Conservation (phyloP, 163 green algal genomes). For the Coccomyxa subellipsoidea region DNA sequence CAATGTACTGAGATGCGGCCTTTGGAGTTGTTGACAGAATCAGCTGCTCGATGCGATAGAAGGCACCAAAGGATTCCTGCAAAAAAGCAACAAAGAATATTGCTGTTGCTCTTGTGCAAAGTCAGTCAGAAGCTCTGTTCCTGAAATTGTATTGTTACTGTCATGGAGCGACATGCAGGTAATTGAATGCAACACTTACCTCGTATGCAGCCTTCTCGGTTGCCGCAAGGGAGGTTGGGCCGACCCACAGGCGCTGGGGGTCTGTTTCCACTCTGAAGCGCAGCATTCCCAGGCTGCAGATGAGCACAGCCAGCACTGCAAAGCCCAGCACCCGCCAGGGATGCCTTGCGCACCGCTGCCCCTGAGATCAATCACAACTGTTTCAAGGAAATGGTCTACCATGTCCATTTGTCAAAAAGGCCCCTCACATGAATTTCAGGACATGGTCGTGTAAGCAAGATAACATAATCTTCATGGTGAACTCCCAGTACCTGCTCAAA, state of each 20-base stretch:
- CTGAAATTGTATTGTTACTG: not conserved
- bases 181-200: slow-evolving; percentile 4
- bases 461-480: too few species aligned
- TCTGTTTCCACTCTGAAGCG: slow-evolving; percentile 70
- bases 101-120: too few species aligned
- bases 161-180: not conserved
- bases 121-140: too few species aligned
- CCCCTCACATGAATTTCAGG: too few species aligned
- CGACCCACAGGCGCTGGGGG: slow-evolving; percentile 81
- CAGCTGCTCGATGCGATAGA: slow-evolving; percentile 86
- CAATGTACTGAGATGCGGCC: slow-evolving; percentile 2
- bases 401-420: too few species aligned
- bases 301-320: slow-evolving; percentile 33
- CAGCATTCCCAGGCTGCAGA: slow-evolving; percentile 54
- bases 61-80: slow-evolving; percentile 77
- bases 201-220: slow-evolving; percentile 74
- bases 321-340: slow-evolving; percentile 33
- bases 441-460: too few species aligned
- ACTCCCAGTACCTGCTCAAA: slow-evolving; percentile 11
- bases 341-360: slow-evolving; percentile 18
- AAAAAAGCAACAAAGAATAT: not conserved
- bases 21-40: slow-evolving; percentile 70
- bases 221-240: slow-evolving; percentile 55
- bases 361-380: slow-evolving; percentile 12
- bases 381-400: too few species aligned